phyloP scores from a whole-genome alignment of 2,329 filamentous ascomycete genomes.

The Epichloe scottii region DNA sequence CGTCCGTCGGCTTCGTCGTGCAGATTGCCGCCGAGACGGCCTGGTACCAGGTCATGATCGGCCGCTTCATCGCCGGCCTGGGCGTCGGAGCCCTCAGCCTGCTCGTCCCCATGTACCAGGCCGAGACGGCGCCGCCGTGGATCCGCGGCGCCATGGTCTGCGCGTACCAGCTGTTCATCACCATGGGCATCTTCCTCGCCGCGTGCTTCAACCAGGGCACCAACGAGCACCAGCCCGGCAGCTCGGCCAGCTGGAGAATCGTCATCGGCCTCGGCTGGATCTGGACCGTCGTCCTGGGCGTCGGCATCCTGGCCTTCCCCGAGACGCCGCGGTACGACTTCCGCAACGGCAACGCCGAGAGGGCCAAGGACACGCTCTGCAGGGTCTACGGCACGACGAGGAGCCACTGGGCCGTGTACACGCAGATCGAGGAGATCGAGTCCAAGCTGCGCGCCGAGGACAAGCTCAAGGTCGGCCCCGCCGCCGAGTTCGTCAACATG shows the following conservation, averaged over 20 bases:
- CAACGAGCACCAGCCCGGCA: constrained; percentile 26
- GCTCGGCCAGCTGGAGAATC: constrained; percentile 46
- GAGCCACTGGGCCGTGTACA: constrained; percentile 32
- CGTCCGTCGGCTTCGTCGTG: constrained; percentile 54
- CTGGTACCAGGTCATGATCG: constrained; percentile 56
- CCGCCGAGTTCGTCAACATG: constrained; percentile 41
- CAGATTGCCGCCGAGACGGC: constrained; percentile 41
- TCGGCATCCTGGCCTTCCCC: constrained; percentile 38
- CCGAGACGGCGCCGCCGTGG: constrained; percentile 55
- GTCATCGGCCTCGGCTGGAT: constrained; percentile 41
- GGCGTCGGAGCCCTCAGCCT: constrained; percentile 55
- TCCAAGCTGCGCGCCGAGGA: constrained; percentile 38
- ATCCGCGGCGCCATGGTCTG: constrained; percentile 54
- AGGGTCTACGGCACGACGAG: constrained; percentile 32
- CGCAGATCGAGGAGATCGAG: constrained; percentile 41
- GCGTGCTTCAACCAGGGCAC: constrained; percentile 53
- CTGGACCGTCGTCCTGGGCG: constrained; percentile 34
- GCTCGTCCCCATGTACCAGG: constrained; percentile 60
- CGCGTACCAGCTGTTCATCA: constrained; percentile 61
- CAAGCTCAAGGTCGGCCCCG: constrained; percentile 24
- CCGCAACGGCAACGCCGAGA: constrained; percentile 31
- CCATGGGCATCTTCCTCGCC: constrained; percentile 51
- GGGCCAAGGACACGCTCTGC: constrained; percentile 35
- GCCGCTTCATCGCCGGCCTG: constrained; percentile 51
- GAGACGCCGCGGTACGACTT: constrained; percentile 41